Percentiles rank a stretch among this genome's conserved stretches.
These are phyloP conservation scores for Gorgonomyces haynaldii DNA, from an alignment of 192 early-diverging fungal genomes.

Conservation along the genomic window DNA sequence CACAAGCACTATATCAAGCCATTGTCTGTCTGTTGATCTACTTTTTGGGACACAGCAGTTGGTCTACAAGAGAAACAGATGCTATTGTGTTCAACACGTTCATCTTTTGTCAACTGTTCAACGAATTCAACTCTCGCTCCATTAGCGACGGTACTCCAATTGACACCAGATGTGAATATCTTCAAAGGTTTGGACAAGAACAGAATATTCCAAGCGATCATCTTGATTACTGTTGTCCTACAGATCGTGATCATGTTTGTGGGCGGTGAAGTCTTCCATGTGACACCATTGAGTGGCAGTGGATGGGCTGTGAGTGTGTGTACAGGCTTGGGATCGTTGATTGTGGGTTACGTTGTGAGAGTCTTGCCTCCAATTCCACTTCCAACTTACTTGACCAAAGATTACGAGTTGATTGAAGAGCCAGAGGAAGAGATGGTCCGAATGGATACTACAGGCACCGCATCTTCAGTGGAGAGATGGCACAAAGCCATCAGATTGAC, in stretches of 20 bases:
- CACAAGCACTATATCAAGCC: constrained; percentile 86
- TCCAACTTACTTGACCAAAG: background rate
- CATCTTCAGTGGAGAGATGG: background rate
- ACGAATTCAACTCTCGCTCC: constrained; percentile 83
- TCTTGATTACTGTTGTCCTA: constrained; percentile 57
- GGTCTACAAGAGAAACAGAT: constrained; percentile 2
- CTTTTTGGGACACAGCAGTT: constrained; percentile 8
- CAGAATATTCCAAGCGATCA: constrained; percentile 67
- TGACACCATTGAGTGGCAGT: constrained; percentile 45
- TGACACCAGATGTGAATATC: constrained; percentile 70
- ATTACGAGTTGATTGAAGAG: background rate
- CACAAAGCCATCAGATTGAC: background rate
- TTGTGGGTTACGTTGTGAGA: constrained; percentile 76
- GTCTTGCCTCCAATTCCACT: constrained; percentile 61
- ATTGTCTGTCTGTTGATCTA: constrained; percentile 48
- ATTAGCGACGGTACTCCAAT: constrained; percentile 59
- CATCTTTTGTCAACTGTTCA: constrained; percentile 91
- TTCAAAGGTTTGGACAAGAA: constrained; percentile 71
- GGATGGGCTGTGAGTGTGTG: constrained; percentile 79
- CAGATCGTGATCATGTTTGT: constrained; percentile 87
- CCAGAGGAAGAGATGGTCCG: background rate
- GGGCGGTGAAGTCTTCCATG: constrained; percentile 78
- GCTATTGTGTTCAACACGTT: constrained; percentile 92
- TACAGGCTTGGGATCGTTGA: constrained; percentile 67
- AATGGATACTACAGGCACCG: background rate